Evolutionary conservation across 1,139 yeast genomes (phyloP), one percentile per base, ranked within the genome.

Genomic region (Yamadazyma conglobata): DNA sequence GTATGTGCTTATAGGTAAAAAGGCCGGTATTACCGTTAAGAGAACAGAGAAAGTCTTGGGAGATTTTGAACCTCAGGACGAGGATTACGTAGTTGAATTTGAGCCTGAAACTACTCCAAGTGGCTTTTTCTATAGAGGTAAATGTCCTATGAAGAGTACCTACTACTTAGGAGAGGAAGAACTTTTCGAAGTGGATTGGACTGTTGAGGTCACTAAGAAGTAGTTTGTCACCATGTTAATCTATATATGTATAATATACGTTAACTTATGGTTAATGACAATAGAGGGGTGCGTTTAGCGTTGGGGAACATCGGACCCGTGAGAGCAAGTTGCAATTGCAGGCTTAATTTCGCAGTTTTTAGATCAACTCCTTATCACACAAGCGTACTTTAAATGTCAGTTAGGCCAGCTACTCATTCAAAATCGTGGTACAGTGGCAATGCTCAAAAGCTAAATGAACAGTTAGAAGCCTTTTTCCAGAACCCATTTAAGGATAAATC

Each of bases 341-440:
- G n/a, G n/a, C n/a, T n/a, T n/a, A n/a, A n/a, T n/a, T n/a, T n/a
- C n/a, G n/a, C n/a, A n/a, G n/a, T n/a, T n/a, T n/a, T n/a, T n/a
- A n/a, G n/a, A n/a, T n/a, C n/a, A n/a, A n/a, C n/a, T n/a, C n/a
- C n/a, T n/a, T n/a, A n/a, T n/a, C n/a, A n/a, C n/a, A n/a, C n/a
- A n/a, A n/a, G n/a, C n/a, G n/a, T n/a, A n/a, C n/a, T n/a, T n/a
- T n/a, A n/a, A n/a, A n/a, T n/a, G n/a, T n/a, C n/a, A 8, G 22
- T 33, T 8, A 33, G 40, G 30, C 37, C 39, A 15, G 38, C 42
- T 12, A 34, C 94, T 3, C 96, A 88, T 52, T 81, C 96, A 2
- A 96, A 96, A 1, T 58, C 85, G 2, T 91, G 98, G 98, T 91
- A 91, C 54, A 51, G 76, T 6, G 66, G 65, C 10, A 67, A 69